Conservation (phyloP, 148 eudicot genomes). For the Dysphania ambrosioides region DNA sequence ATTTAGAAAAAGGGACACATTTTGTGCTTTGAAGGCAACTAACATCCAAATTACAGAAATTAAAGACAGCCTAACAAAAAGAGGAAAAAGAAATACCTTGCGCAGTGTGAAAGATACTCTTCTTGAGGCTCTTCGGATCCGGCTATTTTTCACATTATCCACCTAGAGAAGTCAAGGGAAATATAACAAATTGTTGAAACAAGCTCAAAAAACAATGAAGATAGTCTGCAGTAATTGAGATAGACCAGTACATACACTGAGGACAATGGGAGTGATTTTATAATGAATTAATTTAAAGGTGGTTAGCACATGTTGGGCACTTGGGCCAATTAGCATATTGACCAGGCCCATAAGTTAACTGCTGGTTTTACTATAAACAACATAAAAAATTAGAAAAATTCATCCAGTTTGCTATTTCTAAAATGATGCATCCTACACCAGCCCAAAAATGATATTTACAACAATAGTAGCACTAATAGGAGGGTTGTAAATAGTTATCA, state of each 20-base stretch:
- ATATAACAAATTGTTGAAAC: neutral
- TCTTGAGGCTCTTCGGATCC: conserved; percentile 62
- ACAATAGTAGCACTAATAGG: neutral
- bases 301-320: neutral
- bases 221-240: neutral
- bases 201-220: neutral
- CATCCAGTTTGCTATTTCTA: neutral
- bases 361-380: neutral
- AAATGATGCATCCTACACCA: neutral
- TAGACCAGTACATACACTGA: conserved; percentile 8
- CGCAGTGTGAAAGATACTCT: conserved; percentile 93
- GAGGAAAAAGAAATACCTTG: conserved; percentile 44
- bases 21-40: neutral
- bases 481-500: neutral
- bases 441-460: neutral
- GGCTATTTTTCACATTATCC: conserved; percentile 63
- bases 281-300: neutral
- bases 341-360: neutral
- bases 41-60: neutral
- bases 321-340: neutral
- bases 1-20: neutral
- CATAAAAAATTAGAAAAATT: neutral
- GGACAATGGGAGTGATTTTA: neutral
- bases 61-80: neutral
- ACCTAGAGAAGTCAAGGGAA: conserved; percentile 40